phyloP scores from a whole-genome alignment of 2,329 filamentous ascomycete species.

The Aspergillus japonicus region DNA sequence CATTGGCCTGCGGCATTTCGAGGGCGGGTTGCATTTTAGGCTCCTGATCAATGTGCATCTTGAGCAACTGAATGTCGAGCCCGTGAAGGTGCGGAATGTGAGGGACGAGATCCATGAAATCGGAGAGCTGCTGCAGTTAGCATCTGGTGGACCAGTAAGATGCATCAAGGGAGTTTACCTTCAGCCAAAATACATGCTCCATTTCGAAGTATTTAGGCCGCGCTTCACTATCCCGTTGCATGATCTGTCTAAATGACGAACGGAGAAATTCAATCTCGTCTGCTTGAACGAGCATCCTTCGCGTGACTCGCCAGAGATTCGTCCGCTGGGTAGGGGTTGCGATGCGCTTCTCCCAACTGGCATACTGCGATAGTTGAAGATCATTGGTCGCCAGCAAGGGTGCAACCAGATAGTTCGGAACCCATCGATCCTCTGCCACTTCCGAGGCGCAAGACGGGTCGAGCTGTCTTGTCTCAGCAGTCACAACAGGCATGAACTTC shows the following conservation, averaged over 20 bases:
- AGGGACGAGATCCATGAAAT: conserved; percentile 51
- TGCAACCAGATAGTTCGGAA: conserved; percentile 51
- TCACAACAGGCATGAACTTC: conserved; percentile 49
- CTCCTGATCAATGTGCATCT: conserved; percentile 44
- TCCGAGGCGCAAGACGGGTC: conserved; percentile 39
- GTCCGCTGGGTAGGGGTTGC: conserved; percentile 44
- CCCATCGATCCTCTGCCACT: conserved; percentile 46
- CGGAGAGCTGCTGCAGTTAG: conserved; percentile 40
- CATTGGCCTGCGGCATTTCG: conserved; percentile 30
- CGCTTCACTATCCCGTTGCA: conserved; percentile 44
- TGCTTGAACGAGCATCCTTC: conserved; percentile 46
- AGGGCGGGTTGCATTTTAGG: conserved; percentile 22
- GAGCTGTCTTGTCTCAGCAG: conserved; percentile 44
- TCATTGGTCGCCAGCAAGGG: conserved; percentile 51
- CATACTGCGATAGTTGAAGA: conserved; percentile 49
- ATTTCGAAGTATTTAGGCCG: conserved; percentile 50
- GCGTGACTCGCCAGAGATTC: conserved; percentile 50
- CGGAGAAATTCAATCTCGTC: conserved; percentile 39
- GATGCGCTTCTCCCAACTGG: conserved; percentile 47
- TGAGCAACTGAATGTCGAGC: conserved; percentile 38
- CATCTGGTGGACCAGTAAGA: not conserved
- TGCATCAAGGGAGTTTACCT: conserved; percentile 33
- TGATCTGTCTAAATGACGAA: conserved; percentile 40
- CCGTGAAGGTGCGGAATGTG: conserved; percentile 49
- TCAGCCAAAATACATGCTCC: conserved; percentile 53